Conservation (phyloP, 2,329 filamentous ascomycete genomes). For the Sordariomycetes sp. region DNA sequence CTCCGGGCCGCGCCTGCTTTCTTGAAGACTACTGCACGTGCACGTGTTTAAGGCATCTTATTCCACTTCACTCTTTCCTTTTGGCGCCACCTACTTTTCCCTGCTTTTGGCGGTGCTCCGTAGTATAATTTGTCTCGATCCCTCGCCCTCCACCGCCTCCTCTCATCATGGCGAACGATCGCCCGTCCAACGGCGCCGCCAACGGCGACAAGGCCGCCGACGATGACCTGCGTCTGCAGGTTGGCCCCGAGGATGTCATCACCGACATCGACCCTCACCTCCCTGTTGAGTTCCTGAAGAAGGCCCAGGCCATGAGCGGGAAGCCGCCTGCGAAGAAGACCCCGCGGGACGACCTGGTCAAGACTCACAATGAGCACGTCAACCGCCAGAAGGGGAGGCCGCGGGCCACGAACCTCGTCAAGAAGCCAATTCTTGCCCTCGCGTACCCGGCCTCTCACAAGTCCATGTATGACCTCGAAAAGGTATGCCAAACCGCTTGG, state of each 20-base stretch:
- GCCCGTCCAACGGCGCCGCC: background rate
- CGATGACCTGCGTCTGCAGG: slow-evolving; percentile 9
- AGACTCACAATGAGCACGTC: slow-evolving; percentile 11
- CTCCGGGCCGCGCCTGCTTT: background rate
- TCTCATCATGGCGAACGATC: slow-evolving; percentile 1
- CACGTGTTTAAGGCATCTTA: background rate
- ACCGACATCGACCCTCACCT: slow-evolving; percentile 12
- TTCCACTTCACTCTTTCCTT: background rate
- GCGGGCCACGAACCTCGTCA: slow-evolving; percentile 12
- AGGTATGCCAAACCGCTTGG: slow-evolving; percentile 4
- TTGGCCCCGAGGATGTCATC: slow-evolving; percentile 11
- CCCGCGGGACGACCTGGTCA: slow-evolving; percentile 7
- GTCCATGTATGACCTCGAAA: slow-evolving; percentile 6
- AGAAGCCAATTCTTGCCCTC: slow-evolving; percentile 12
- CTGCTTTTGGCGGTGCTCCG: background rate
- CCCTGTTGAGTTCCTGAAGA: slow-evolving; percentile 11
- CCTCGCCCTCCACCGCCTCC: background rate
- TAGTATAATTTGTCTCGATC: background rate
- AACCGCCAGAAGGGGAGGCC: background rate
- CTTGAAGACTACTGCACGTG: background rate
- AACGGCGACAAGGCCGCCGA: background rate
- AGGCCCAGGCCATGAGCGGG: slow-evolving; percentile 10
- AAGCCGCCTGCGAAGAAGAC: slow-evolving; percentile 9
- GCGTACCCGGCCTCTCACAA: slow-evolving; percentile 11
- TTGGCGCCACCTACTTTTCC: background rate